Evolutionary conservation across 2,329 filamentous ascomycete genomes (phyloP), one percentile per base, ranked within the genome.

Genomic region (Talaromyces sp.): DNA sequence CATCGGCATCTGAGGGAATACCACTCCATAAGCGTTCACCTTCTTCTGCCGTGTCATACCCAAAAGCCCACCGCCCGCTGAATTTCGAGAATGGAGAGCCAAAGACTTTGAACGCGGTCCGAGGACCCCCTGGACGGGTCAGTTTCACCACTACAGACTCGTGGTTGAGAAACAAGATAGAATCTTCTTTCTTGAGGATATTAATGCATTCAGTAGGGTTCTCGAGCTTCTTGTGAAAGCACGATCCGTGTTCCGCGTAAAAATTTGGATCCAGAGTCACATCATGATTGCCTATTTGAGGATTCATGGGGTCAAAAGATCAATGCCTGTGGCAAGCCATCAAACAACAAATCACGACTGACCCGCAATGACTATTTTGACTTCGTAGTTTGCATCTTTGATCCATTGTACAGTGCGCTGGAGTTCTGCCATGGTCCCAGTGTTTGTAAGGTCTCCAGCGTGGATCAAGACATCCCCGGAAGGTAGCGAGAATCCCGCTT

Each of bases 381-480:
- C 77, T 68, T 84, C 80, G 65, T 81, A 85, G 59, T 82, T 77
- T 49, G 81, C 76, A 57, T 78, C 75, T 58, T 79, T 74, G 32
- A 86, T 78, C 84, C 84, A 86, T 19, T 76, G 72, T 4, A 83
- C 74, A 1, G 79, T 81, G 67, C 77, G 81, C 60, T 77, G 73
- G n/a, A 86, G 69, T 68, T 85, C 84, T 15, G 71, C 62, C 55
- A 76, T 73, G 57, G 77, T 81, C 19, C 84, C 84, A 65, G 81
- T 80, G 65, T 84, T 85, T 49, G 84, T 84, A 57, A 86, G 70
- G 63, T 86, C 84, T 7, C 84, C 84, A 3, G 84, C 84, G 67
- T 86, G 84, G 51, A 86, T 83, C 44, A 87, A 73, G 15, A 86
- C 76, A 68, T 86, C 84, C 54, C 84, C 84, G 13, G 75, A 72